These are phyloP conservation scores for Nephromyces sp. DNA, from an alignment of 169 alveolate genomes.

Conservation along the genomic window DNA sequence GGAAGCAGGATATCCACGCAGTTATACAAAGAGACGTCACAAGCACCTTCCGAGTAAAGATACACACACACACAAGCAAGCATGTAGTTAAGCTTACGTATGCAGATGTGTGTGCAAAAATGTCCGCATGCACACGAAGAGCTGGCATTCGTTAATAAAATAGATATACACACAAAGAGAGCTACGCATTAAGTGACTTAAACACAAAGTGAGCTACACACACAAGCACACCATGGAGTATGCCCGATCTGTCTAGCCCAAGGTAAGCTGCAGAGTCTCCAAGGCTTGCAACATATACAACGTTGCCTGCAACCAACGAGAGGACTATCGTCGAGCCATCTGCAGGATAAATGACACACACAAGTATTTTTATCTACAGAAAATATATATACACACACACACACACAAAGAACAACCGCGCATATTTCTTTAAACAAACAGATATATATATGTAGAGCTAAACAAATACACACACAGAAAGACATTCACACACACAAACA, in stretches of 20 bases:
- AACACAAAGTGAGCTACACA: no score
- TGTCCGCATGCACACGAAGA: no score
- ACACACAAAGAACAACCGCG: conserved; percentile 10
- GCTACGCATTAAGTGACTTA: no score
- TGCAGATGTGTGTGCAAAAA: no score
- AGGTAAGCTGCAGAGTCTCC: conserved; percentile 70
- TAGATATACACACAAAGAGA: no score
- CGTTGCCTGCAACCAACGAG: conserved; percentile 38
- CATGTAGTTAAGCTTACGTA: no score
- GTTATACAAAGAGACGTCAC: no score
- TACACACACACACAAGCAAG: no score
- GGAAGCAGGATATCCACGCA: no score
- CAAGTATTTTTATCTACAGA: neutral
- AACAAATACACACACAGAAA: neutral
- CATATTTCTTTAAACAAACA: neutral
- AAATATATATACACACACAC: conserved; percentile 20
- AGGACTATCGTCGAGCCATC: conserved; percentile 73
- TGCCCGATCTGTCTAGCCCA: conserved; percentile 2
- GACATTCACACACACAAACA: neutral
- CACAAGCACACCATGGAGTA: conserved; percentile 1
- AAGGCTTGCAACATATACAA: conserved; percentile 51
- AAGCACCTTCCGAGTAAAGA: no score
- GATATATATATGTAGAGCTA: neutral
- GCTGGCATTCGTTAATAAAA: neutral
- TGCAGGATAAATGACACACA: conserved; percentile 11